Percentiles rank a stretch among this genome's conserved stretches.
These are phyloP conservation scores for Sungouiella thailandica DNA, from an alignment of 805 yeast species.

Conservation along the genomic window DNA sequence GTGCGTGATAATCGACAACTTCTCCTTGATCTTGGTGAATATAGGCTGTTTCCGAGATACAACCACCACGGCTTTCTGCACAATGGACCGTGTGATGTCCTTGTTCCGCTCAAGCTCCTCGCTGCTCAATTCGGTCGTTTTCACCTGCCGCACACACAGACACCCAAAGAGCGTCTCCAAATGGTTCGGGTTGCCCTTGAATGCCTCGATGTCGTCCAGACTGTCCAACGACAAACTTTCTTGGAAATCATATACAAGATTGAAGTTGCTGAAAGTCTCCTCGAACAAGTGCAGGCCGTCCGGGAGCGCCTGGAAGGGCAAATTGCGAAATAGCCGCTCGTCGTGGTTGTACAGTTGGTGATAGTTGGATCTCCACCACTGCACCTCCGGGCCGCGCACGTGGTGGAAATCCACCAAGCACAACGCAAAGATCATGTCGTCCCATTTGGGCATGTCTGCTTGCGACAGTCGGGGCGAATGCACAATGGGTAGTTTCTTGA, in stretches of 20 bases:
- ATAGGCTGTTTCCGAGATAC: constrained; percentile 77
- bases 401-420: constrained; percentile 94
- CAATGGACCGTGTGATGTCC: constrained; percentile 77
- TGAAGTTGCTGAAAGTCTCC: constrained; percentile 89
- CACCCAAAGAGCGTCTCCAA: constrained; percentile 84
- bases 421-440: constrained; percentile 65
- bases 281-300: constrained; percentile 94
- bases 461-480: constrained; percentile 20
- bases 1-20: constrained; percentile 81
- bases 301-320: constrained; percentile 93
- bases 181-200: constrained; percentile 35
- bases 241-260: constrained; percentile 64
- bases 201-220: constrained; percentile 29
- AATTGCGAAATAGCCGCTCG: constrained; percentile 66
- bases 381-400: constrained; percentile 87
- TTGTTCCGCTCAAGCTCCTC: constrained; percentile 43
- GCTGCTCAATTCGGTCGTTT: constrained; percentile 50
- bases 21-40: constrained; percentile 83
- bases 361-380: constrained; percentile 67
- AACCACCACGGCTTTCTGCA: constrained; percentile 87
- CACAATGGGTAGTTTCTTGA: constrained; percentile 34
- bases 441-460: constrained; percentile 20
- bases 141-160: constrained; percentile 84
- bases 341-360: constrained; percentile 24
- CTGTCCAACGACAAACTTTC: constrained; percentile 42